Conservation (phyloP, 2,329 filamentous ascomycete species). For the Fusarium secorum region DNA sequence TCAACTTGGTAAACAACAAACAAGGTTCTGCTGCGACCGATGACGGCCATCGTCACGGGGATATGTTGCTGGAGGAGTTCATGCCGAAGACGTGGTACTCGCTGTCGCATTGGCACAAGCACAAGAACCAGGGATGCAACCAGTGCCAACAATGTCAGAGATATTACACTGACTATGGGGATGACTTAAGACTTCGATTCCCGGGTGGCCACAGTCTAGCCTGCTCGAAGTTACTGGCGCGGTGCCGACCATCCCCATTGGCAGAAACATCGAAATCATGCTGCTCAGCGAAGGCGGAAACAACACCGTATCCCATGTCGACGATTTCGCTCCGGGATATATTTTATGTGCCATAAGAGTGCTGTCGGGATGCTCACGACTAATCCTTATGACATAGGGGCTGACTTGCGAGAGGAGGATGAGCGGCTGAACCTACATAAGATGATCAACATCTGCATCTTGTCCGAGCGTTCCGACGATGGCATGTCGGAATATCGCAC, state of each 20-base stretch:
- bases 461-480: no score
- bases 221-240: not conserved
- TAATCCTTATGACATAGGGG: not conserved
- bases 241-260: not conserved
- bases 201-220: not conserved
- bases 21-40: not conserved
- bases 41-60: not conserved
- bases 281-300: not conserved
- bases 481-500: no score
- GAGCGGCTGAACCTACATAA: not conserved
- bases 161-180: not conserved
- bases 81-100: no score
- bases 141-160: not conserved
- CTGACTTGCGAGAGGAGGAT: not conserved
- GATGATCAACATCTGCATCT: not conserved
- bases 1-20: not conserved
- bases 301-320: not conserved
- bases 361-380: not conserved
- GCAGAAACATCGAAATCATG: not conserved
- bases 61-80: no score
- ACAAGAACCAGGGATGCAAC: not conserved
- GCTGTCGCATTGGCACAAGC: not conserved
- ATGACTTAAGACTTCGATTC: not conserved
- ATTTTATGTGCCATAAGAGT: not conserved
- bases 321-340: not conserved